These are phyloP conservation scores for Coemansia sp. DNA, from an alignment of 192 early-diverging fungal species.

Conservation along the genomic window DNA sequence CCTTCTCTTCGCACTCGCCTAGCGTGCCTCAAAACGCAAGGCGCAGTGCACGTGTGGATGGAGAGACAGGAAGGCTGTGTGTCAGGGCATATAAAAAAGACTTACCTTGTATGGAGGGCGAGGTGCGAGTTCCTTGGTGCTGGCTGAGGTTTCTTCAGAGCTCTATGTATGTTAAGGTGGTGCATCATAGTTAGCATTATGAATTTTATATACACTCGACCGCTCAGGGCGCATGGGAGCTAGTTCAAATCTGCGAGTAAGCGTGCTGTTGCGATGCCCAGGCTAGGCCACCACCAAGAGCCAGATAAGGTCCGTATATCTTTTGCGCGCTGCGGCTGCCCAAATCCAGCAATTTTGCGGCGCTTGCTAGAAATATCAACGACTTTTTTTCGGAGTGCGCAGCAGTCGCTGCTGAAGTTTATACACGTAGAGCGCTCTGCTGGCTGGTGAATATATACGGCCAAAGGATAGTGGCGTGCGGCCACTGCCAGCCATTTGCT, in stretches of 20 bases:
- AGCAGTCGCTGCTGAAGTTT: neutral
- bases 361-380: constrained; percentile 8
- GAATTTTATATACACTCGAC: neutral
- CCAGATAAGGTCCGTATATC: neutral
- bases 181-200: neutral
- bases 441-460: neutral
- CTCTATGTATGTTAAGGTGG: neutral
- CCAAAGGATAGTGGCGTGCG: constrained; percentile 3
- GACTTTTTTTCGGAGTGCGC: neutral
- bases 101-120: neutral
- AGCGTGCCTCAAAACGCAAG: constrained; percentile 14
- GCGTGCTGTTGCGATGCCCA: neutral
- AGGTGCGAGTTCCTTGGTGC: neutral
- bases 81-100: neutral
- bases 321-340: neutral
- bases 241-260: neutral
- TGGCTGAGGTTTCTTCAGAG: neutral
- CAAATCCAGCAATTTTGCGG: constrained; percentile 13
- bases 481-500: constrained; percentile 1
- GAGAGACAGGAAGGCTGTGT: neutral
- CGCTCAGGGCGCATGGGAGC: neutral
- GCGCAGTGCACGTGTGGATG: constrained; percentile 15
- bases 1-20: neutral
- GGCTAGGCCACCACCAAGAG: neutral
- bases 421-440: neutral